A percentile compares a stretch with the other conserved stretches of the same genome.
Conservation (phyloP, 306 rosid species). For the Astragalus membranaceus region DNA sequence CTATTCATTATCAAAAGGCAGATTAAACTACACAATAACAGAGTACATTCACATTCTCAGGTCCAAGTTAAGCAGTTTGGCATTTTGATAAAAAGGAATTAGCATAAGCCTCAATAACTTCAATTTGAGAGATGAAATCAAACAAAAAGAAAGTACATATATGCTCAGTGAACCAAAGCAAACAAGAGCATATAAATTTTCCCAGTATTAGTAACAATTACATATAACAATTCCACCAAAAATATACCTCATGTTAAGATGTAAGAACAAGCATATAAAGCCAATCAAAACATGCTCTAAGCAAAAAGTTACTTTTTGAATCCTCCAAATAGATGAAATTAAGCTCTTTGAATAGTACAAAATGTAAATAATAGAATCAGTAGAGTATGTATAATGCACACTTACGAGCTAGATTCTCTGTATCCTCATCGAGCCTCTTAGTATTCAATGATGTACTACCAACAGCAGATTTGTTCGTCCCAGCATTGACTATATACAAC, state of each 20-base stretch:
- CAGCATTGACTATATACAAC: conserved; percentile 42
- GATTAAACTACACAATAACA: background rate
- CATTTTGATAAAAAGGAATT: background rate
- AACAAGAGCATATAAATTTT: background rate
- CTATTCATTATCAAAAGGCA: background rate
- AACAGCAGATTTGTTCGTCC: conserved; percentile 74
- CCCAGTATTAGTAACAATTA: background rate
- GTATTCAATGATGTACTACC: conserved; percentile 81
- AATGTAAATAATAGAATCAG: background rate
- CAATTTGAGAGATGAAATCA: conserved; percentile 1
- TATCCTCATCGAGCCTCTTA: conserved; percentile 83
- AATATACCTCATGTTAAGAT: background rate
- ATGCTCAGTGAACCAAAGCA: background rate
- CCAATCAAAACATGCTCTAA: background rate
- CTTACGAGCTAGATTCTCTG: conserved; percentile 79
- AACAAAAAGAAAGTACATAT: background rate
- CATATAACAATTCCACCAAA: background rate
- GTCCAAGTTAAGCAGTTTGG: background rate
- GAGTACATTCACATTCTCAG: background rate
- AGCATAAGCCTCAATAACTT: background rate
- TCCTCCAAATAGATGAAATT: background rate
- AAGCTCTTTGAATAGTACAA: background rate
- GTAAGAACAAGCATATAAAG: background rate
- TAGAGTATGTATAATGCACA: background rate
- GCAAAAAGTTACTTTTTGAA: background rate